Conservation (phyloP, 169 alveolate species). For the Toxoplasma gondii region DNA sequence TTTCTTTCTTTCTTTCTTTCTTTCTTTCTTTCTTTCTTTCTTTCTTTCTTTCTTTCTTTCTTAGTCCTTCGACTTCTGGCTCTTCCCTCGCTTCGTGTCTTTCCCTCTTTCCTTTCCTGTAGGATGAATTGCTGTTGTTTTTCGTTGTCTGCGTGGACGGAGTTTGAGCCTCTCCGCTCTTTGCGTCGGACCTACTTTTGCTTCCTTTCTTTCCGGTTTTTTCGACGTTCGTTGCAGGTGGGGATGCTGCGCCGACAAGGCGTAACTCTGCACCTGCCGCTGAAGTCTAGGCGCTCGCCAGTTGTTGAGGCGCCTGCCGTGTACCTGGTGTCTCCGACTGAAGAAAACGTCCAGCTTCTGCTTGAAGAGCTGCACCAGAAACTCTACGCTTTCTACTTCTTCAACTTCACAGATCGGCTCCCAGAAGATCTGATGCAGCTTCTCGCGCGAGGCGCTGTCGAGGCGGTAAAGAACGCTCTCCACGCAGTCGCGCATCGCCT, state of each 20-base stretch:
- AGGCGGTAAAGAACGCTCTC: slow-evolving; percentile 58
- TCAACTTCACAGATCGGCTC: slow-evolving; percentile 72
- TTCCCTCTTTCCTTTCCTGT: too few species aligned
- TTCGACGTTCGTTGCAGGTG: slow-evolving; percentile 8
- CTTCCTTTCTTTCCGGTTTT: too few species aligned
- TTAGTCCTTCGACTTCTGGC: too few species aligned
- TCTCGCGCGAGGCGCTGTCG: slow-evolving; percentile 73
- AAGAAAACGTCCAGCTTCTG: slow-evolving; percentile 69
- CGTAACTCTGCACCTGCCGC: slow-evolving; percentile 73
- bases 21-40: neutral
- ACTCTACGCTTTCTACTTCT: slow-evolving; percentile 72
- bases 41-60: too few species aligned
- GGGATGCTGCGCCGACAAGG: slow-evolving; percentile 77
- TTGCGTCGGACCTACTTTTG: too few species aligned
- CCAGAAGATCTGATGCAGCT: slow-evolving; percentile 57
- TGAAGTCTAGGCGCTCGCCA: slow-evolving; percentile 64
- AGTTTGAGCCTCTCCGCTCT: neutral
- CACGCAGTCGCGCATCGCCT: neutral
- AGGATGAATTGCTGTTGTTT: too few species aligned
- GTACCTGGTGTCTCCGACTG: slow-evolving; percentile 77
- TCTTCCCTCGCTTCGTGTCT: too few species aligned
- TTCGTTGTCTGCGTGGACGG: too few species aligned
- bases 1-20: neutral
- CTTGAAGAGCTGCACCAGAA: slow-evolving; percentile 68
- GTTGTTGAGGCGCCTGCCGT: slow-evolving; percentile 76